phyloP scores from a whole-genome alignment of 768 basidiomycete species.

The Lentinus brumalis region DNA sequence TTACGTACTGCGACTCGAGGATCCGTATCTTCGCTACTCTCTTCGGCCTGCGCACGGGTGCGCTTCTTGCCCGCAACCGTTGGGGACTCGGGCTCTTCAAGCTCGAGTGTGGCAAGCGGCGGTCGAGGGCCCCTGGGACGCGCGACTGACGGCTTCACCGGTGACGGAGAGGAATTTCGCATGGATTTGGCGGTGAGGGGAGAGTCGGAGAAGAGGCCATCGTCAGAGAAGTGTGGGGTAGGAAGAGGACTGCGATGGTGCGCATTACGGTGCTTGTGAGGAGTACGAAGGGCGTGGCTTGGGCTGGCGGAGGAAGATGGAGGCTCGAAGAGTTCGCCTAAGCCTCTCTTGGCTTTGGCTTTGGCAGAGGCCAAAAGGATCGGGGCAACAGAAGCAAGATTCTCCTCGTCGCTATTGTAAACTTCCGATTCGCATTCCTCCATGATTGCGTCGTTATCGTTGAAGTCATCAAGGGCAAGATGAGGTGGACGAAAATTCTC shows the following conservation, averaged over 20 bases:
- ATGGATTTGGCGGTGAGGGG: conserved; percentile 14
- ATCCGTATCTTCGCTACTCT: conserved; percentile 13
- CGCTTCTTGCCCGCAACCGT: conserved; percentile 10
- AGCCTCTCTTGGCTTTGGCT: not conserved
- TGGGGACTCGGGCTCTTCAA: not conserved
- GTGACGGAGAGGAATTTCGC: conserved; percentile 23
- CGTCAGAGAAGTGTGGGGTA: conserved; percentile 23
- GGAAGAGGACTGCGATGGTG: conserved; percentile 27
- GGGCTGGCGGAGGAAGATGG: conserved; percentile 16
- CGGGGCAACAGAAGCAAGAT: conserved; percentile 1
- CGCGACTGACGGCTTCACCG: conserved; percentile 18
- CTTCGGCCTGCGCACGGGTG: conserved; percentile 16
- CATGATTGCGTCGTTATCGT: conserved; percentile 5
- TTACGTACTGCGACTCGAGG: conserved; percentile 18
- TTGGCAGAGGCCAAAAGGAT: conserved; percentile 5
- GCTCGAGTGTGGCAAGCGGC: not conserved
- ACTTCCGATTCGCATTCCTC: not conserved
- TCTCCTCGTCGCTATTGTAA: conserved; percentile 1
- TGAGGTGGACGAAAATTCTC: conserved; percentile 15
- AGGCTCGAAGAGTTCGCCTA: conserved; percentile 4
- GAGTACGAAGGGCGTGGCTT: conserved; percentile 25
- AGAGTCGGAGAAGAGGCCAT: conserved; percentile 15
- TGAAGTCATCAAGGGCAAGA: not conserved
- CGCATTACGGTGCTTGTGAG: conserved; percentile 26
- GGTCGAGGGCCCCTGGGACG: not conserved